Evolutionary conservation across 2,329 filamentous ascomycete species (phyloP), one percentile per base, ranked within the genome.

Genomic region (Emergomyces orientalis): DNA sequence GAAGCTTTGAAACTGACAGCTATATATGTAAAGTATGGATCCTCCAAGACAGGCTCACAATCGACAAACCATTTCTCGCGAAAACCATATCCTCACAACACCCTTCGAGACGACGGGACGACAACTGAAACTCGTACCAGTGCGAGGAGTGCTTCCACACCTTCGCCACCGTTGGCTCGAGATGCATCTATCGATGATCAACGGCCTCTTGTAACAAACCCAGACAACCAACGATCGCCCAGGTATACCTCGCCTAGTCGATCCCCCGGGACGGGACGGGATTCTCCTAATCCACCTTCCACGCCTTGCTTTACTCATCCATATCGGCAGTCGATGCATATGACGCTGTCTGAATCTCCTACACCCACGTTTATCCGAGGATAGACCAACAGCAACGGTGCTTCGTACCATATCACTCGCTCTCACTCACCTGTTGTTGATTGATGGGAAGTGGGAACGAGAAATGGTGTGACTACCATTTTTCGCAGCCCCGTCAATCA

Each of bases 321-420:
- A 25, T 81, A 78, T 68, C 72, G 73, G 59, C 70, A 72, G 68
- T 69, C 70, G 27, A 70, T 71, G 72, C 75, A 78, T 63, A 74
- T 74, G 47, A 76, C 80, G 62, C 76, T 81, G 60, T 72, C 73
- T 57, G 78, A 80, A 64, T 73, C 75, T 59, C 77, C 79, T 59
- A 74, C 78, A 2, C 77, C 77, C n/a, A 77, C 79, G 64, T 68
- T 59, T 63, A 69, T 66, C 51, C 64, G 63, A 65, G 59, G 64
- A 60, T 57, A 49, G 41, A 61, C 60, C 69, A 71, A 66, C 69
- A 67, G 37, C 45, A 62, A 64, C 60, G 62, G 1, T 59, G 63
- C 11, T 52, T 13, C 22, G 14, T 19, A 30, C 1, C 17, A 52
- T 25, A 9, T 25, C 22, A n/a, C 43, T 11, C 17, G 1, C 45